These are phyloP conservation scores for Exophiala sideris DNA, from an alignment of 2,329 filamentous ascomycete genomes.

Conservation along the genomic window DNA sequence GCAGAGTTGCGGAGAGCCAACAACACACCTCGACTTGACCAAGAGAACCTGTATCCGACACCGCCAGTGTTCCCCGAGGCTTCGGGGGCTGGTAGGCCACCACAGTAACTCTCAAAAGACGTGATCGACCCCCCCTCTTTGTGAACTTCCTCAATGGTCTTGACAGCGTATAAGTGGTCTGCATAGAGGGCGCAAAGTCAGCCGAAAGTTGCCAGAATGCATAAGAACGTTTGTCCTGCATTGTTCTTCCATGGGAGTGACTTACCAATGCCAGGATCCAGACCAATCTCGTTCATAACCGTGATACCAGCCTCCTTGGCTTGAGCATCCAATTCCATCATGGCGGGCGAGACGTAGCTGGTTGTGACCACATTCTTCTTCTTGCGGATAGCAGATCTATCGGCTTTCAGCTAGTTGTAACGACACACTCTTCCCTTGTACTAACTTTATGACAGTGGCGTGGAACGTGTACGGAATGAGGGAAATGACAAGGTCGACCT, in stretches of 20 bases:
- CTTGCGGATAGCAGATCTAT: constrained; percentile 37
- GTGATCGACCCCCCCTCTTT: constrained; percentile 78
- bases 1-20: constrained; percentile 84
- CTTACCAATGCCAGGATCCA: constrained; percentile 39
- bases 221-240: neutral
- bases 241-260: too few species aligned
- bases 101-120: constrained; percentile 80
- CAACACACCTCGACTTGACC: constrained; percentile 77
- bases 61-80: constrained; percentile 82
- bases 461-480: constrained; percentile 93
- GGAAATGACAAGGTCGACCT: constrained; percentile 74
- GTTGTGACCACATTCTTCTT: constrained; percentile 98
- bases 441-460: constrained; percentile 84
- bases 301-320: constrained; percentile 90
- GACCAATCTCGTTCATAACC: constrained; percentile 94
- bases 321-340: constrained; percentile 80
- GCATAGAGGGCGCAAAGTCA: too few species aligned
- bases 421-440: constrained; percentile 93
- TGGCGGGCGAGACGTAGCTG: constrained; percentile 86
- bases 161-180: constrained; percentile 68
- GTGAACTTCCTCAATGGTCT: constrained; percentile 87
- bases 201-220: neutral
- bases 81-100: constrained; percentile 63
- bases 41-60: constrained; percentile 88
- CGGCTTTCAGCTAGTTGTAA: constrained; percentile 52